phyloP scores from a whole-genome alignment of 768 basidiomycete genomes.

The Candolleomyces efflorescens region DNA sequence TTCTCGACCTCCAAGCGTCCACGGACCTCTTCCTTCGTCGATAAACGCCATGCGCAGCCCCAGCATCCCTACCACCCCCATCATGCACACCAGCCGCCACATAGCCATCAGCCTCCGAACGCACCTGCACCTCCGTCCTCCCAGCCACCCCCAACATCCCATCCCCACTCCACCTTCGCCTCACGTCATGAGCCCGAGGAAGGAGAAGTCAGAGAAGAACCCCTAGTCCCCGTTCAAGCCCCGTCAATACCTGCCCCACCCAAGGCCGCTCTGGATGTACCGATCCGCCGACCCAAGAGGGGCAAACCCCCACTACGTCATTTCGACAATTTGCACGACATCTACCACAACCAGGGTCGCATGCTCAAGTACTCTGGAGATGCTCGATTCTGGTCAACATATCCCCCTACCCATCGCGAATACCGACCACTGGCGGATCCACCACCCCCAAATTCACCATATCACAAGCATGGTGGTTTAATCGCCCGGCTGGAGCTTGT shows the following conservation, averaged over 20 bases:
- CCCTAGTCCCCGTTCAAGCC: slow-evolving; percentile 15
- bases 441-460: slow-evolving; percentile 60
- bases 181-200: slow-evolving; percentile 47
- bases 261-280: slow-evolving; percentile 36
- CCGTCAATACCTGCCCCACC: slow-evolving; percentile 17
- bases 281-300: slow-evolving; percentile 64
- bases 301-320: slow-evolving; percentile 45
- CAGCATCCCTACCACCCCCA: slow-evolving; percentile 20
- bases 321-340: slow-evolving; percentile 61
- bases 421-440: slow-evolving; percentile 61
- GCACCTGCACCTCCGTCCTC: slow-evolving; percentile 19
- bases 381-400: slow-evolving; percentile 73
- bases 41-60: slow-evolving; percentile 20
- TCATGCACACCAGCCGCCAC: slow-evolving; percentile 19
- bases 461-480: slow-evolving; percentile 71
- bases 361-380: slow-evolving; percentile 83
- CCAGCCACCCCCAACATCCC: slow-evolving; percentile 18
- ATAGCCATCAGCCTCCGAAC: slow-evolving; percentile 21
- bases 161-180: slow-evolving; percentile 16
- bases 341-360: slow-evolving; percentile 66
- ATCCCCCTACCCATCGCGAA: slow-evolving; percentile 57
- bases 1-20: slow-evolving; percentile 37
- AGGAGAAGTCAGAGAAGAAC: slow-evolving; percentile 50
- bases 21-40: slow-evolving; percentile 30
- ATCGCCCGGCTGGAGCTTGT: slow-evolving; percentile 77